phyloP scores from a whole-genome alignment of 148 eudicot genomes.

The Amaranthus palmeri region DNA sequence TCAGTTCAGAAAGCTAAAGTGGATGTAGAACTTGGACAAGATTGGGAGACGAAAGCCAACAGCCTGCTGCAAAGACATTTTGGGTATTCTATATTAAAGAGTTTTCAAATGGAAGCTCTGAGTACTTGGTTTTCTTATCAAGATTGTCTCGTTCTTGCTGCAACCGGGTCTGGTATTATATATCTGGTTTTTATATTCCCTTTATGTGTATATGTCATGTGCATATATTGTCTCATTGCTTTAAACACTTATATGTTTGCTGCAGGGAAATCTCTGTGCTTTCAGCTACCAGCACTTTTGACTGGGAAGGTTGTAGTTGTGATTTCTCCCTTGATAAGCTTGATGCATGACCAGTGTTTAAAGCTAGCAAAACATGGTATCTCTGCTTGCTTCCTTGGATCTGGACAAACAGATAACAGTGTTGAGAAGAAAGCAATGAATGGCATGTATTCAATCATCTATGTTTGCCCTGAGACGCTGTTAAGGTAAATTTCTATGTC shows the following conservation, averaged over 20 bases:
- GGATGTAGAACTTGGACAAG: constrained; percentile 38
- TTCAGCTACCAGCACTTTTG: constrained; percentile 84
- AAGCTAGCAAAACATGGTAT: constrained; percentile 83
- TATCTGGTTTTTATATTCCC: constrained; percentile 4
- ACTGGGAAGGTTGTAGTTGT: constrained; percentile 91
- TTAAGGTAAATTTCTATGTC: constrained; percentile 41
- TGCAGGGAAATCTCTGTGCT: constrained; percentile 92
- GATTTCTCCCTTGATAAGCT: constrained; percentile 89
- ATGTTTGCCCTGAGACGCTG: constrained; percentile 93
- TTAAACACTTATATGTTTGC: constrained; percentile 10
- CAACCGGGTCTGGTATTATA: constrained; percentile 90
- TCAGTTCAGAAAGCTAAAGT: constrained; percentile 22
- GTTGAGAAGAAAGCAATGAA: constrained; percentile 84
- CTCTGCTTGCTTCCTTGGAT: constrained; percentile 95
- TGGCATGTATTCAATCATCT: constrained; percentile 65
- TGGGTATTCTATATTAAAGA: constrained; percentile 65
- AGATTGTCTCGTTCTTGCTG: constrained; percentile 91
- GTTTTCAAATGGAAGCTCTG: constrained; percentile 81
- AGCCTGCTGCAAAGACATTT: constrained; percentile 56
- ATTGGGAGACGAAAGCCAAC: constrained; percentile 54
- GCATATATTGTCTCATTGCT: background rate
- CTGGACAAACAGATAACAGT: constrained; percentile 79
- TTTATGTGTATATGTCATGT: constrained; percentile 1
- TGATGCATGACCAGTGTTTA: constrained; percentile 97
- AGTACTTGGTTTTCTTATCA: constrained; percentile 61